Evolutionary conservation across 2,329 filamentous ascomycete genomes (phyloP).

Genomic region (Calonectria henricotiae): DNA sequence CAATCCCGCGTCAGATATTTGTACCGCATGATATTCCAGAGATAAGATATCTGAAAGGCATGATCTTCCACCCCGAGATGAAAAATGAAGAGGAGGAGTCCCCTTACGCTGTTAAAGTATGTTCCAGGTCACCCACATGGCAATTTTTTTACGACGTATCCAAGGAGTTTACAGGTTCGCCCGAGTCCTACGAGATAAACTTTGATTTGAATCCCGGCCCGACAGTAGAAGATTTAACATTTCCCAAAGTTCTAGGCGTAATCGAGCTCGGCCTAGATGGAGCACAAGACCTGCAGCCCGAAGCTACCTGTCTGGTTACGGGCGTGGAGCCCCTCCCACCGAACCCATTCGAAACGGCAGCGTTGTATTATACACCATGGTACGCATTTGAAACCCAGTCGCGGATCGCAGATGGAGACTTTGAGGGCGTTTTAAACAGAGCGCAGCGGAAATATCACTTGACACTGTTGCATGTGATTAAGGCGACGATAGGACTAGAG

Average conservation of each 20-base stretch:
- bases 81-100: slow-evolving; percentile 26
- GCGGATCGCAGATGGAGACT: slow-evolving; percentile 39
- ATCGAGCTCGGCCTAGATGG: slow-evolving; percentile 46
- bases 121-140: slow-evolving; percentile 52
- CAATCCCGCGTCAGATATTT: slow-evolving; percentile 48
- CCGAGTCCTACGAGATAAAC: slow-evolving; percentile 51
- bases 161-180: slow-evolving; percentile 25
- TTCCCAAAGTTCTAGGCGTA: slow-evolving; percentile 46
- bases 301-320: slow-evolving; percentile 44
- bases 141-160: slow-evolving; percentile 47
- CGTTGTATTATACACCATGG: slow-evolving; percentile 52
- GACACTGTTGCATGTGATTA: slow-evolving; percentile 34
- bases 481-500: slow-evolving; percentile 46
- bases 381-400: slow-evolving; percentile 51
- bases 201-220: slow-evolving; percentile 49
- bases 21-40: slow-evolving; percentile 45
- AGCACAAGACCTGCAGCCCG: slow-evolving; percentile 33
- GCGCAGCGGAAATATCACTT: slow-evolving; percentile 39
- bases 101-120: slow-evolving; percentile 39
- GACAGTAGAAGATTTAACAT: slow-evolving; percentile 41
- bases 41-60: slow-evolving; percentile 47
- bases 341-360: slow-evolving; percentile 52
- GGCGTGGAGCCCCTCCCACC: slow-evolving; percentile 50
- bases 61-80: slow-evolving; percentile 50
- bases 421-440: slow-evolving; percentile 45